Conservation (phyloP, 1,284 basidiomycete species). For the Tilletia setariae region DNA sequence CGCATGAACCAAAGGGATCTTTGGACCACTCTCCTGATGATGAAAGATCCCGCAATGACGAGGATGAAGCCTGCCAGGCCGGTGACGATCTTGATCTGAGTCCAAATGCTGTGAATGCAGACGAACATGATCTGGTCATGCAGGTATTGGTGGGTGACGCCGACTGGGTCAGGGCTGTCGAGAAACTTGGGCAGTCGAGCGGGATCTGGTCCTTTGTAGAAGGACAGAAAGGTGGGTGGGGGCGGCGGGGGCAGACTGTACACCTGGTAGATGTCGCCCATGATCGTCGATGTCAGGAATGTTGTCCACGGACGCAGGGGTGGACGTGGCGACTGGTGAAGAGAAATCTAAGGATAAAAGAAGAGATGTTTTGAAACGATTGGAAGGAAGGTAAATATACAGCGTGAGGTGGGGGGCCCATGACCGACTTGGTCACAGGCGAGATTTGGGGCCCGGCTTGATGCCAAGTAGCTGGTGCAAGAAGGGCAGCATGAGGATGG, state of each 20-base stretch:
- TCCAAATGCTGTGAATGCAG: background rate
- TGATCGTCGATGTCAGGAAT: too few species aligned
- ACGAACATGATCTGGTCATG: conserved; percentile 7
- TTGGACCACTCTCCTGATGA: background rate
- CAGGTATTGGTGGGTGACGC: background rate
- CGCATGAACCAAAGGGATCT: background rate
- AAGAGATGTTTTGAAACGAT: too few species aligned
- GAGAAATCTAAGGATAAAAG: too few species aligned
- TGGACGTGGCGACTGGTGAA: too few species aligned
- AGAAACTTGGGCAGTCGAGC: conserved; percentile 2
- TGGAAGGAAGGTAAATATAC: background rate
- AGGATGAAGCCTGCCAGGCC: too few species aligned
- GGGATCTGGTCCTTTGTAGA: background rate
- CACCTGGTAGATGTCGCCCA: background rate
- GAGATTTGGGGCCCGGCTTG: background rate
- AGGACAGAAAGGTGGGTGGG: conserved; percentile 4
- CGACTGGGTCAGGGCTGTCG: background rate
- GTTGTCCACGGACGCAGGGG: too few species aligned
- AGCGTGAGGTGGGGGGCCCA: background rate
- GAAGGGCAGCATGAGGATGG: background rate
- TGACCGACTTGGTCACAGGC: background rate
- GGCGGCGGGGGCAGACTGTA: background rate
- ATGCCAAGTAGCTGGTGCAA: too few species aligned
- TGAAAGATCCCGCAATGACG: background rate
- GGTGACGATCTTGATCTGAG: too few species aligned